A percentile compares a stretch with the other conserved stretches of the same genome.
These are phyloP conservation scores for Domatiomyces globalis DNA, from an alignment of 2,329 filamentous ascomycete species.

Conservation along the genomic window DNA sequence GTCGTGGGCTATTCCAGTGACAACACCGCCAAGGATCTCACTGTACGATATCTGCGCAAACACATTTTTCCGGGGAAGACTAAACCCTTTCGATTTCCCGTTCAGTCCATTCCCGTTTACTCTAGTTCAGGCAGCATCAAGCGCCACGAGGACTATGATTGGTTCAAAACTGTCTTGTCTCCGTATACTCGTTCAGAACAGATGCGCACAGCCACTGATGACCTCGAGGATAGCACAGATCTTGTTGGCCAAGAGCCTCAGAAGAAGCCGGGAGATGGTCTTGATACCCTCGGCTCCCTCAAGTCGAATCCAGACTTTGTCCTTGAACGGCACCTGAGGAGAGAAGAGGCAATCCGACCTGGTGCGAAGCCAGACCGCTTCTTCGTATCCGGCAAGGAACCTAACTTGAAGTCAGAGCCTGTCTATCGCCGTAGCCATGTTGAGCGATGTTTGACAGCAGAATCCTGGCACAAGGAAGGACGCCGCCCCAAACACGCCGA, in stretches of 20 bases:
- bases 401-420: conserved; percentile 58
- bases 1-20: conserved; percentile 70
- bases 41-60: conserved; percentile 72
- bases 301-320: conserved; percentile 76
- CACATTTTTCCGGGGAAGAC: conserved; percentile 76
- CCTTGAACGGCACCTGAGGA: conserved; percentile 69
- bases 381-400: conserved; percentile 63
- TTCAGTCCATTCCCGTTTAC: conserved; percentile 69
- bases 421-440: conserved; percentile 72
- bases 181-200: conserved; percentile 47
- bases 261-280: conserved; percentile 58
- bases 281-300: conserved; percentile 75
- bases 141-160: conserved; percentile 65
- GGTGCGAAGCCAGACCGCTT: conserved; percentile 55
- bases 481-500: conserved; percentile 57
- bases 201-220: conserved; percentile 55
- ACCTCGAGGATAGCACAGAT: conserved; percentile 64
- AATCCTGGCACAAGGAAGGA: conserved; percentile 97
- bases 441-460: conserved; percentile 71
- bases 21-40: conserved; percentile 87
- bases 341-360: conserved; percentile 73
- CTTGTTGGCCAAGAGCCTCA: conserved; percentile 59
- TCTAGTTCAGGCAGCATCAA: conserved; percentile 64
- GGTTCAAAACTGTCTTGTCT: conserved; percentile 71
- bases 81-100: conserved; percentile 64